These are phyloP conservation scores for Stemphylium lycopersici DNA, from an alignment of 2,329 filamentous ascomycete genomes.

Conservation along the genomic window DNA sequence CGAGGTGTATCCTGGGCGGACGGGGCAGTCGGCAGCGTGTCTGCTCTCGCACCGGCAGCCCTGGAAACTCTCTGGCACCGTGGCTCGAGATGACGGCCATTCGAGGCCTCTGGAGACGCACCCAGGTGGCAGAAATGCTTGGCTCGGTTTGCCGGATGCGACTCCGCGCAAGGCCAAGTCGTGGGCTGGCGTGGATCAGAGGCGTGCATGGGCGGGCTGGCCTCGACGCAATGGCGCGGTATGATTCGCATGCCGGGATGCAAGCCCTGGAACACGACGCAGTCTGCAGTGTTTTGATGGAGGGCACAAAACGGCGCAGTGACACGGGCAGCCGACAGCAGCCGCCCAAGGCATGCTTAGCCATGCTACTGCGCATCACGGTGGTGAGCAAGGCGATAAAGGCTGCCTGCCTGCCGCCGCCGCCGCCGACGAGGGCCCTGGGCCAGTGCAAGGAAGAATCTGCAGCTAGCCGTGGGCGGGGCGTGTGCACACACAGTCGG, in stretches of 20 bases:
- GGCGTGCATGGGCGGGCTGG: conserved; percentile 26
- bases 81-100: conserved; percentile 16
- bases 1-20: not conserved
- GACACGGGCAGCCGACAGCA: conserved; percentile 36
- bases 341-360: conserved; percentile 19
- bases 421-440: too few relatives aligned
- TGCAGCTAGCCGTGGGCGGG: conserved; percentile 31
- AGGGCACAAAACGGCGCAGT: conserved; percentile 33
- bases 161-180: conserved; percentile 20
- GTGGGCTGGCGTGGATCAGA: conserved; percentile 19
- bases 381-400: conserved; percentile 3
- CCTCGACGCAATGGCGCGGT: conserved; percentile 24
- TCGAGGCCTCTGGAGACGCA: conserved; percentile 29
- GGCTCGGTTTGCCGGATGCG: conserved; percentile 26
- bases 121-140: conserved; percentile 22
- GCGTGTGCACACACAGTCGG: conserved; percentile 19
- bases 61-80: conserved; percentile 13
- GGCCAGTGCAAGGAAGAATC: conserved; percentile 16
- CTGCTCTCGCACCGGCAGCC: conserved; percentile 16
- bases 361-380: conserved; percentile 5
- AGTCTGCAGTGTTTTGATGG: conserved; percentile 34
- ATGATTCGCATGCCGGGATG: conserved; percentile 31
- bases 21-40: conserved; percentile 16
- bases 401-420: too few relatives aligned
- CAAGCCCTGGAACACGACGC: conserved; percentile 25